Base-by-base conservation (phyloP, 2,329 filamentous ascomycete species). In the Pleomassaria siparia region DNA sequence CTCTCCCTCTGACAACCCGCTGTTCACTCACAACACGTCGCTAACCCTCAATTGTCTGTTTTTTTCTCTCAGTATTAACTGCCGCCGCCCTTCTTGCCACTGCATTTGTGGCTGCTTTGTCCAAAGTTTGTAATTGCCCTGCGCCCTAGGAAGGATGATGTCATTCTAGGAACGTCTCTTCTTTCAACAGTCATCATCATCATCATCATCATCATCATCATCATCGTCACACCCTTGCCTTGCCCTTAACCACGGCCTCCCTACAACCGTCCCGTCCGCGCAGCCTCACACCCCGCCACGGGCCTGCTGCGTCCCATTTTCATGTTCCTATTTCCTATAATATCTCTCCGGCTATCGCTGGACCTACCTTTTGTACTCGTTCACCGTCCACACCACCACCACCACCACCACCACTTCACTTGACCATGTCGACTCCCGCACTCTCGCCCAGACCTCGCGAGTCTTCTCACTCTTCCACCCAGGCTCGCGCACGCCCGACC, bases 341-440 rank as follows among this genome's bases (percentile, higher is more conserved):
- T 18, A 25, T 26, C 32, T 18, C 41, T 18, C 32, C 20, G 21
- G 41, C 29, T 30, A n/a, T 28, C 30, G 41, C 41, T 36, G 41
- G 29, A n/a, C 16, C n/a, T 18, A 36, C n/a, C n/a, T n/a, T n/a
- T n/a, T n/a, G n/a, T n/a, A n/a, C n/a, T n/a, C n/a, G n/a, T n/a
- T n/a, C n/a, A n/a, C n/a, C n/a, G n/a, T n/a, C n/a, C n/a, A n/a
- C 41, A 15, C 15, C 12, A 4, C 9, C 20, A 21, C 20, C 15
- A 21, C 21, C 35, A 13, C 4, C 33, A 10, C 24, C 29, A 13
- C 16, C 2, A 21, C 9, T 8, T 20, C 13, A 24, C 16, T 36
- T 40, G 24, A 54, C 51, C 25, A 70, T 70, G 67, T 66, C 66
- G n/a, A 67, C 63, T 28, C 66, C 66, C 52, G 63, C 55, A n/a